Evolutionary conservation across 2,329 filamentous ascomycete genomes (phyloP).

Genomic region (Didymella arachidicola): DNA sequence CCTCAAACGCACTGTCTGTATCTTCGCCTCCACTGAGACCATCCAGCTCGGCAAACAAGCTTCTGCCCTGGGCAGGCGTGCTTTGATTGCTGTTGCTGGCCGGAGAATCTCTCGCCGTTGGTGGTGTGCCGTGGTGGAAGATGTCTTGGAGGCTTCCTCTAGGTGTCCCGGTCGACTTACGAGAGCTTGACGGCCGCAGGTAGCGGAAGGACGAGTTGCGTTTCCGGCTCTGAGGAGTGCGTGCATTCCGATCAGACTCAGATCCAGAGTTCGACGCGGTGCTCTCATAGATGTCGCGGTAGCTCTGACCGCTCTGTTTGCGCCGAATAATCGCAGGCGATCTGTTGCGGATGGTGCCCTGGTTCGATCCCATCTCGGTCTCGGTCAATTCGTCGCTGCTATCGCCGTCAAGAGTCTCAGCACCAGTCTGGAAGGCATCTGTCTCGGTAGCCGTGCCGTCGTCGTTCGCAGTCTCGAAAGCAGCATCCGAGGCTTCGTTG

Average conservation of each 20-base stretch:
- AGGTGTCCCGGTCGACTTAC: slow-evolving; percentile 58
- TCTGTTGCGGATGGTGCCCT: slow-evolving; percentile 46
- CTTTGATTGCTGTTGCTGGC: slow-evolving; percentile 55
- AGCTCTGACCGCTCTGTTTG: slow-evolving; percentile 56
- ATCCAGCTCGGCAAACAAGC: slow-evolving; percentile 88
- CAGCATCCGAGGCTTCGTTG: slow-evolving; percentile 71
- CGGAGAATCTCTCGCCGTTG: slow-evolving; percentile 63
- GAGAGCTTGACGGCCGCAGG: slow-evolving; percentile 68
- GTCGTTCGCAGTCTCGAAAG: slow-evolving; percentile 79
- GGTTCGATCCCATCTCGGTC: slow-evolving; percentile 69
- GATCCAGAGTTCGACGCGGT: slow-evolving; percentile 87
- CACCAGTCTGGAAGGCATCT: slow-evolving; percentile 94
- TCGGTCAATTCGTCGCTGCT: slow-evolving; percentile 85
- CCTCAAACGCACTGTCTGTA: slow-evolving; percentile 47
- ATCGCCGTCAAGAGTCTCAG: slow-evolving; percentile 73
- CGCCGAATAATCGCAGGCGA: slow-evolving; percentile 55
- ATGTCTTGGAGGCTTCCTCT: slow-evolving; percentile 64
- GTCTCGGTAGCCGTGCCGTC: slow-evolving; percentile 76
- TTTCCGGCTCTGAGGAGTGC: slow-evolving; percentile 67
- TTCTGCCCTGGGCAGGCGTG: slow-evolving; percentile 70
- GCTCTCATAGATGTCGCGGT: slow-evolving; percentile 78
- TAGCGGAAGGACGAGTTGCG: slow-evolving; percentile 75
- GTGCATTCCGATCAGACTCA: slow-evolving; percentile 70
- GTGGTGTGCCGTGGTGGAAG: slow-evolving; percentile 66
- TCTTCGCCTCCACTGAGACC: slow-evolving; percentile 79